A percentile compares a stretch with the other conserved stretches of the same genome.
phyloP scores from a whole-genome alignment of 305 asterid species.

The Solanum hybrid region DNA sequence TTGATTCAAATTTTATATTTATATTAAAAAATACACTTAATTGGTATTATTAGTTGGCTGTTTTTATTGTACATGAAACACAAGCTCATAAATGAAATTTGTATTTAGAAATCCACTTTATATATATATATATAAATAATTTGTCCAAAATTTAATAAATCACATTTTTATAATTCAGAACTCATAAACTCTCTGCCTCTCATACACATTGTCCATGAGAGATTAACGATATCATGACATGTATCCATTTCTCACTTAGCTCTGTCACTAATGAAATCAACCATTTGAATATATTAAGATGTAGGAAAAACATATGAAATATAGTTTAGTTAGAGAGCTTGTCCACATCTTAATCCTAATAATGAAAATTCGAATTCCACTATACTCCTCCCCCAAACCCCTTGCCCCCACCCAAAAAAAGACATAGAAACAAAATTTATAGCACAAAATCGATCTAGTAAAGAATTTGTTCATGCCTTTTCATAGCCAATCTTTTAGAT shows the following conservation, averaged over 20 bases:
- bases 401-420: not conserved
- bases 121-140: not conserved
- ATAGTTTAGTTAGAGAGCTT: not conserved
- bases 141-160: not conserved
- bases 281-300: not conserved
- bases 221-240: not conserved
- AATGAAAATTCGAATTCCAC: not conserved
- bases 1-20: not conserved
- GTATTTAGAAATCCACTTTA: not conserved
- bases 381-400: not conserved
- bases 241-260: not conserved
- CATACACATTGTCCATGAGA: not conserved
- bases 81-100: not conserved
- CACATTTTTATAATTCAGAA: not conserved
- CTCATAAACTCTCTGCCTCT: not conserved
- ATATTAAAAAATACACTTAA: not conserved
- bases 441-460: not conserved
- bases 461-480: not conserved
- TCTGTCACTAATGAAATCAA: not conserved
- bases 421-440: not conserved
- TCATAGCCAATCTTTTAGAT: not conserved
- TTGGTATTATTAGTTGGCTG: not conserved
- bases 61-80: not conserved
- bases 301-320: not conserved
- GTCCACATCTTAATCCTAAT: not conserved